These are phyloP conservation scores for Termitomyces sp. DNA, from an alignment of 768 basidiomycete species.

Conservation along the genomic window DNA sequence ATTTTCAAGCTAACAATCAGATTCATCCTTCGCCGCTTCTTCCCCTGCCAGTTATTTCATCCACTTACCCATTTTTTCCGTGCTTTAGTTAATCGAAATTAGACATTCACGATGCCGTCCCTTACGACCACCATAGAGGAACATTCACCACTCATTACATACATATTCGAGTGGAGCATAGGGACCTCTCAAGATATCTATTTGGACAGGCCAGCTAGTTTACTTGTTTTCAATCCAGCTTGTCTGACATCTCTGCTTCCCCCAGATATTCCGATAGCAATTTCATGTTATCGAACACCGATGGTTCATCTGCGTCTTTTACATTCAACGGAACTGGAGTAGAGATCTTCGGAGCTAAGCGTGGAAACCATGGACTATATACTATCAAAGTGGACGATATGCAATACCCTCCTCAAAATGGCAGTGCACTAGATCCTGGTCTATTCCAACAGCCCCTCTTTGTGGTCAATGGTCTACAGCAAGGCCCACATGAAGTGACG, in stretches of 20 bases:
- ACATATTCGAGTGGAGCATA: slow-evolving; percentile 8
- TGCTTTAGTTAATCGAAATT: background rate
- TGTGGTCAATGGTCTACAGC: slow-evolving; percentile 28
- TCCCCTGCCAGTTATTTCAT: too few relatives aligned
- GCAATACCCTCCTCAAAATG: slow-evolving; percentile 27
- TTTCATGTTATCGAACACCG: slow-evolving; percentile 36
- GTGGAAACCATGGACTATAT: slow-evolving; percentile 45
- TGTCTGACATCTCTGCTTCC: background rate
- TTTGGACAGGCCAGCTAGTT: slow-evolving; percentile 9
- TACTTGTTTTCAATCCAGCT: slow-evolving; percentile 6
- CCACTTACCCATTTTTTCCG: too few relatives aligned
- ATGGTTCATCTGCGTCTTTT: slow-evolving; percentile 35
- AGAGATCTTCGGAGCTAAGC: slow-evolving; percentile 49
- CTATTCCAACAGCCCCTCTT: slow-evolving; percentile 44
- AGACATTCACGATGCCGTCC: slow-evolving; percentile 12
- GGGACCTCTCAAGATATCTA: slow-evolving; percentile 1
- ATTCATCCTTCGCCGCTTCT: background rate
- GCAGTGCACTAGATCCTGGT: slow-evolving; percentile 23
- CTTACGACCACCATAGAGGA: slow-evolving; percentile 17
- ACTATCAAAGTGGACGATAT: slow-evolving; percentile 39
- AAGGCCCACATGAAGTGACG: slow-evolving; percentile 37
- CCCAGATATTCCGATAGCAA: slow-evolving; percentile 37
- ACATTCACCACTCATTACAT: slow-evolving; percentile 19
- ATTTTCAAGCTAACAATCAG: too few relatives aligned
- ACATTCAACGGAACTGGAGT: slow-evolving; percentile 49